Base-by-base conservation (phyloP, 371 early-diverging fungal genomes). In the Lichtheimia ornata region DNA sequence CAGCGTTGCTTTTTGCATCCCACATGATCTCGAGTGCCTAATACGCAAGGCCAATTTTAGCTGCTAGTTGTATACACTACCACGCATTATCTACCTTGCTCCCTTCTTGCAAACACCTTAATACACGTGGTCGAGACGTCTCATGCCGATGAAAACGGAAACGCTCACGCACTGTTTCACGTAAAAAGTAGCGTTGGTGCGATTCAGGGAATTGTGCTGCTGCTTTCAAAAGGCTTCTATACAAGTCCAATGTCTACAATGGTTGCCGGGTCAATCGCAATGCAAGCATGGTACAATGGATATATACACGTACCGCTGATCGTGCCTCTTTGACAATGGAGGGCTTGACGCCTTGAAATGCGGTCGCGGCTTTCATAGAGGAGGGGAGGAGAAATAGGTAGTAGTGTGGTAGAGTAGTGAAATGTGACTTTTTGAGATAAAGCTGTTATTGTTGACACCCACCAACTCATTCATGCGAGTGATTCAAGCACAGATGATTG, bases 121-220 rank as follows among this genome's bases (percentile, higher is more conserved):
- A 17, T 5, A 64, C 49, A 35, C 49, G 58, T 24, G 17, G 45
- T 5, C 61, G 59, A n/a, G 71, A 71, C 0, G 64, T 71, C 25
- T 71, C 66, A 44, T 61, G 56, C 28, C 50, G 54, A 45, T 71
- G 67, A 24, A 66, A 71, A 6, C 62, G 66, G 47, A 71, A 71
- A n/a, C 71, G 63, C 52, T 71, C 71, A 1, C 58, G 57, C 9
- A 71, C 61, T 4, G 61, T 58, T 20, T 58, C 45, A 0, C 30
- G 43, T 12, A 71, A 44, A 62, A 66, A 66, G 14, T 18, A 15
- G 30, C 42, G 50, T 11, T 63, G 61, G 17, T 50, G 17, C 7
- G 50, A 12, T 18, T 58, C 17, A 12, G 35, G 20, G 17, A 58
- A 58, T 28, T 15, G 7, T 14, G 20, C 15, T 12, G 58, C 18